Percentiles rank a stretch among this genome's conserved stretches.
Evolutionary conservation across 2,329 filamentous ascomycete species (phyloP).

Genomic region (Cladophialophora bantiana): DNA sequence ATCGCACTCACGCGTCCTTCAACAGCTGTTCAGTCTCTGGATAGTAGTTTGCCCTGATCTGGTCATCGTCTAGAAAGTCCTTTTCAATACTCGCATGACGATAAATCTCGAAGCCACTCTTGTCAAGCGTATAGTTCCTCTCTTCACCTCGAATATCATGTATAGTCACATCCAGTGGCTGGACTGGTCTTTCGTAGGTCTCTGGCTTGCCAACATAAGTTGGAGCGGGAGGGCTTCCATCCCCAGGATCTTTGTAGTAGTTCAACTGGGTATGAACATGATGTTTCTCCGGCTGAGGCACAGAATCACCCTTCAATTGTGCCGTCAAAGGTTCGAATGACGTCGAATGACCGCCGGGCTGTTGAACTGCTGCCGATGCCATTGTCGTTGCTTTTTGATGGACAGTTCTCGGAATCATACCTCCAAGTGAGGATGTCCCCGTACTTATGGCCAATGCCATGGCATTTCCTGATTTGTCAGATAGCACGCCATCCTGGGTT

Average conservation of each 20-base stretch:
- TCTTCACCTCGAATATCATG: constrained; percentile 57
- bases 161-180: constrained; percentile 42
- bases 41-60: constrained; percentile 47
- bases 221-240: constrained; percentile 40
- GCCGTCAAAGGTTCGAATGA: constrained; percentile 39
- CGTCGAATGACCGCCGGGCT: constrained; percentile 38
- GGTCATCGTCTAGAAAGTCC: constrained; percentile 46
- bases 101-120: constrained; percentile 50
- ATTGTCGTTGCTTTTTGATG: constrained; percentile 30
- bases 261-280: constrained; percentile 40
- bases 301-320: constrained; percentile 19
- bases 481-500: constrained; percentile 37
- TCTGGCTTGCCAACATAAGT: constrained; percentile 42
- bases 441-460: constrained; percentile 31
- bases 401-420: not conserved
- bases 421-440: constrained; percentile 15
- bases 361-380: constrained; percentile 41
- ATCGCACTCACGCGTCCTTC: constrained; percentile 43
- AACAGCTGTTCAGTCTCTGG: constrained; percentile 47
- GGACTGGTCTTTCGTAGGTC: constrained; percentile 39
- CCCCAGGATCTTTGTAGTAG: constrained; percentile 43
- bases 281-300: constrained; percentile 33
- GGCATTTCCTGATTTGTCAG: constrained; percentile 39
- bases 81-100: constrained; percentile 47
- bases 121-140: constrained; percentile 51